These are phyloP conservation scores for Zancudomyces culisetae DNA, from an alignment of 371 early-diverging fungal genomes.

Conservation along the genomic window DNA sequence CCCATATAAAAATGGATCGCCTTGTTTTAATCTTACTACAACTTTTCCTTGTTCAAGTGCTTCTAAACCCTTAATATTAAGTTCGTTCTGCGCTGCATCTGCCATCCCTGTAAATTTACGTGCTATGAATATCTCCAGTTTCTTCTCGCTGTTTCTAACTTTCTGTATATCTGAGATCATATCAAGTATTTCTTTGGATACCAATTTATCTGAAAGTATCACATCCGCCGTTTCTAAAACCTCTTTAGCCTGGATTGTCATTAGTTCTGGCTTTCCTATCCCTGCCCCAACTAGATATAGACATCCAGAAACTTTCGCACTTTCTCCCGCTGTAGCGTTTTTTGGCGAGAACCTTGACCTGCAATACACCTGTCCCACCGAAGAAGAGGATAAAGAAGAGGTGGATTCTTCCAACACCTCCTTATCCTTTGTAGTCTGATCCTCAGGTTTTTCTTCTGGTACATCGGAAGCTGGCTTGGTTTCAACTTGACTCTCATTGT, in stretches of 20 bases:
- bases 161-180: too few relatives aligned
- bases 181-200: constrained; percentile 42
- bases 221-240: constrained; percentile 48
- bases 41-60: constrained; percentile 39
- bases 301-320: constrained; percentile 8
- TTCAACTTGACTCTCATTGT: too few relatives aligned
- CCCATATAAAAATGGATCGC: constrained; percentile 82
- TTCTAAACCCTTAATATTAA: constrained; percentile 51
- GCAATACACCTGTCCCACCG: not conserved
- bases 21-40: constrained; percentile 75
- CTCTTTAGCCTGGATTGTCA: constrained; percentile 50
- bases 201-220: constrained; percentile 61
- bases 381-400: not conserved
- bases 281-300: constrained; percentile 69
- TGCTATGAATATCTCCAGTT: constrained; percentile 41
- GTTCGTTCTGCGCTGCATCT: constrained; percentile 49
- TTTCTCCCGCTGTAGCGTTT: too few relatives aligned
- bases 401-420: not conserved
- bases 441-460: not conserved
- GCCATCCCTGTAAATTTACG: constrained; percentile 60
- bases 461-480: constrained; percentile 8
- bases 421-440: not conserved
- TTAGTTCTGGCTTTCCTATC: constrained; percentile 61
- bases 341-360: not conserved
- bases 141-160: constrained; percentile 21